Evolutionary conservation across 495 filamentous ascomycete genomes (phyloP), one percentile per base, ranked within the genome.

Genomic region (Pyrenopolyporus hunteri): DNA sequence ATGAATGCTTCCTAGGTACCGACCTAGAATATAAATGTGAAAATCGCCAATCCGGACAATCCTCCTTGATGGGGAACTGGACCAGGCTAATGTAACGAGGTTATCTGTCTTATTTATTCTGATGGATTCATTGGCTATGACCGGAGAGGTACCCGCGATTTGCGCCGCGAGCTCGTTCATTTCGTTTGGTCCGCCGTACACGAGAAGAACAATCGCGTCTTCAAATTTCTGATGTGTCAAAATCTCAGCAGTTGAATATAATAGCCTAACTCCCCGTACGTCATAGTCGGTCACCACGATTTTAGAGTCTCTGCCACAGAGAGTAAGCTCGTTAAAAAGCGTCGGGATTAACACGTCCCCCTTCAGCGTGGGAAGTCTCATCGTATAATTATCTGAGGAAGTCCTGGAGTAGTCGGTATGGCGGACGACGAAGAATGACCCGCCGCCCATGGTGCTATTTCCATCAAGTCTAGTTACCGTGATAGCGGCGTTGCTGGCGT

Each of bases 161-260:
- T 74, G 66, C 37, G 89, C 73, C 17, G 84, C 83, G 36, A 90
- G 68, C 68, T 92, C 89, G 58, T 93, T 87, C 10, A 78, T 80
- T 67, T 92, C 89, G 2, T 78, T 79, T 19, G 81, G 70, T 4
- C 83, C 88, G 17, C 88, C 88, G 59, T 90, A 93, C 10, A 93
- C 65, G 17, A 92, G 70, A 2, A 91, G 72, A 2, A 89, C 78
- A 26, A 83, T 88, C 29, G 40, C 53, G 46, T 63, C 43, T 6
- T 59, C 48, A 23, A 57, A 72, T 54, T 76, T 80, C 6, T 79
- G 68, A 13, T 74, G 79, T 3, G 87, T 90, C 47, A 90, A 88
- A 31, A 91, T 82, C 54, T 94, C 89, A 1, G 85, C 88, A 6
- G 88, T 87, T 0, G 87, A 91, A 73, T 92, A 93, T 5, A 91